Conservation (phyloP, 805 yeast species). For the Suhomyces faveliae region DNA sequence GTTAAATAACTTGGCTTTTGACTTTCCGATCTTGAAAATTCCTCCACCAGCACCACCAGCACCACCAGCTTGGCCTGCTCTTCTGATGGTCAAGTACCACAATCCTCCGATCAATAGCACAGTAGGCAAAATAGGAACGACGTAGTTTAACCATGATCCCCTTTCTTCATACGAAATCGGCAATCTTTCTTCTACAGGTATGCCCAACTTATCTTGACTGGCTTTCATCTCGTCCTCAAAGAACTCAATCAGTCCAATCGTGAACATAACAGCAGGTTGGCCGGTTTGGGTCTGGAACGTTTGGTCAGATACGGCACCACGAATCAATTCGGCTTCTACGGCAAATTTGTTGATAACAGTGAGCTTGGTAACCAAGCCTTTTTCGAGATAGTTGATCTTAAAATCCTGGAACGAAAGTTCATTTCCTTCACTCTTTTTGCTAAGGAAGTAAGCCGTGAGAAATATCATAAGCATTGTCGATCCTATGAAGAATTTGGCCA, state of each 20-base stretch:
- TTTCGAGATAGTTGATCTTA: conserved; percentile 71
- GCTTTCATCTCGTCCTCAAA: conserved; percentile 81
- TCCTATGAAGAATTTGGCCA: conserved; percentile 9
- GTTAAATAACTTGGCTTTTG: conserved; percentile 77
- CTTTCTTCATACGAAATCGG: conserved; percentile 76
- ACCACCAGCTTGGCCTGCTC: conserved; percentile 47
- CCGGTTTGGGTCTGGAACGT: conserved; percentile 38
- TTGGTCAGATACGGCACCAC: conserved; percentile 42
- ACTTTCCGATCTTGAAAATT: conserved; percentile 73
- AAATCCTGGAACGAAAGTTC: conserved; percentile 74
- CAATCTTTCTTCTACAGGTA: conserved; percentile 67
- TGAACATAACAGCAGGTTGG: conserved; percentile 58
- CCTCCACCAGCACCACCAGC: conserved; percentile 49
- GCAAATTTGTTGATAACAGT: conserved; percentile 69
- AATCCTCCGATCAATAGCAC: conserved; percentile 77
- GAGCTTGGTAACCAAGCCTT: conserved; percentile 72
- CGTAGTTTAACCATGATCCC: conserved; percentile 58
- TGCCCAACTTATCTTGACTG: conserved; percentile 66
- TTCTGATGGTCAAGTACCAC: conserved; percentile 57
- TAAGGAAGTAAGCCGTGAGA: conserved; percentile 17
- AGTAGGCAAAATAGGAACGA: conserved; percentile 79
- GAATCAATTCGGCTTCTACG: conserved; percentile 67
- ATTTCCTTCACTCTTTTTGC: conserved; percentile 17
- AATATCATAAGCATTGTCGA: conserved; percentile 21
- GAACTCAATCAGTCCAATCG: conserved; percentile 83